Conservation (phyloP, 345 rosid genomes). For the Hibiscus mutabilis region DNA sequence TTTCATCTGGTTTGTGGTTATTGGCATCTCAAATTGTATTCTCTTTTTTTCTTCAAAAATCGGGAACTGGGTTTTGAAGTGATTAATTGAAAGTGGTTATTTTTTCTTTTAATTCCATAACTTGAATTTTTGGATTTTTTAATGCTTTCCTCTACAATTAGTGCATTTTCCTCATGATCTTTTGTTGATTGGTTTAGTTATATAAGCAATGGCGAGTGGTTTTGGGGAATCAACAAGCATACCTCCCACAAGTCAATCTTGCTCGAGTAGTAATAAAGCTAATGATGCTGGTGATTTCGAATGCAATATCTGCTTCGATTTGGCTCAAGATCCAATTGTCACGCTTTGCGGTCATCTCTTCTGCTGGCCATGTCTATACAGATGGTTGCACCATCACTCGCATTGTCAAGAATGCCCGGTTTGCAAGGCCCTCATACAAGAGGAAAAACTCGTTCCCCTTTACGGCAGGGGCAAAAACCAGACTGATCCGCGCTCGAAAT, state of each 20-base stretch:
- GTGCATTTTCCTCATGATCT: background rate
- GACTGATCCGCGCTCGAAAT: background rate
- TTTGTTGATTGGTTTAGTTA: background rate
- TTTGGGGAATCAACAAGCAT: background rate
- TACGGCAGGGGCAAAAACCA: background rate
- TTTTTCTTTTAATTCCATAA: background rate
- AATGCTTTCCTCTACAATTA: no score
- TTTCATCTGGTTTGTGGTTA: no score
- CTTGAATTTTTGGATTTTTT: background rate
- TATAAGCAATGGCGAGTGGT: background rate
- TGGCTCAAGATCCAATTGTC: background rate
- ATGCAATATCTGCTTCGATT: background rate
- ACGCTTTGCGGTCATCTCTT: background rate
- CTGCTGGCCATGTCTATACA: background rate
- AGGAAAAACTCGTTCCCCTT: background rate
- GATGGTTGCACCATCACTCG: conserved; percentile 1
- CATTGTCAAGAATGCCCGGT: background rate
- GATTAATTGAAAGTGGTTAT: background rate
- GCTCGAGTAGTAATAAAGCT: background rate
- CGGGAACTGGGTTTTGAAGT: background rate
- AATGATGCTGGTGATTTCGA: background rate
- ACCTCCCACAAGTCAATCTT: background rate
- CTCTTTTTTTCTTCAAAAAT: background rate
- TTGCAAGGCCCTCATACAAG: background rate
- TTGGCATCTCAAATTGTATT: background rate